Conservation (phyloP, 2,329 filamentous ascomycete species). For the Simplicillium sp. region DNA sequence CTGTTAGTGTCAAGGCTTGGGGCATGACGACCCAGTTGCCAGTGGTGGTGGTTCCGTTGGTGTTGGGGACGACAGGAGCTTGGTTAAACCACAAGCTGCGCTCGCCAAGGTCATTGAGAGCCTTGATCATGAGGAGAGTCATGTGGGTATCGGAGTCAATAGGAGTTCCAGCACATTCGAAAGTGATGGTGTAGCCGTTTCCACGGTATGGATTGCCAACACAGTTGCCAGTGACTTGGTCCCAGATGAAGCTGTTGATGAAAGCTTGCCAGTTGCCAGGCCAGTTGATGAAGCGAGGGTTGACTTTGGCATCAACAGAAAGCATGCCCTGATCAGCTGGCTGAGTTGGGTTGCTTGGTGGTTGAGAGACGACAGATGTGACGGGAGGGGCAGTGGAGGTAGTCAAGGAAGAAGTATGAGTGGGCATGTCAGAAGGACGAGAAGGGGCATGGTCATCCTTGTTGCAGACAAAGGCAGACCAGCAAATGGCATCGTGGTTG, state of each 20-base stretch:
- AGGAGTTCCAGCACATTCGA: constrained; percentile 25
- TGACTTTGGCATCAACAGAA: constrained; percentile 21
- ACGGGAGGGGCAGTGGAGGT: constrained; percentile 23
- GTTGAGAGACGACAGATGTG: constrained; percentile 11
- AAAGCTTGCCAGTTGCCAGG: constrained; percentile 26
- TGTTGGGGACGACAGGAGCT: constrained; percentile 24
- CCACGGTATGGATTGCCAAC: constrained; percentile 21
- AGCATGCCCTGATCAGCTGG: constrained; percentile 14
- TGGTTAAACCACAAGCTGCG: constrained; percentile 30
- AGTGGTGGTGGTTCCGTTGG: constrained; percentile 12
- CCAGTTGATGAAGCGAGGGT: constrained; percentile 30
- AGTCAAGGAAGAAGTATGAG: constrained; percentile 10
- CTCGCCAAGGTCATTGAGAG: constrained; percentile 24
- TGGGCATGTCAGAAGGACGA: constrained; percentile 20
- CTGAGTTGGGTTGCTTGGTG: constrained; percentile 18
- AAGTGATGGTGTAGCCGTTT: constrained; percentile 24
- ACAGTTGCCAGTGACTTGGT: constrained; percentile 24
- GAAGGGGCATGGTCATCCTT: constrained; percentile 21
- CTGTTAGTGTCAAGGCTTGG: constrained; percentile 24
- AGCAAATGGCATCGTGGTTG: constrained; percentile 25
- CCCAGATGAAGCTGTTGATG: constrained; percentile 30
- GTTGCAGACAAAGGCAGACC: constrained; percentile 32
- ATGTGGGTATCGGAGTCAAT: constrained; percentile 28
- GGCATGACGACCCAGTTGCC: constrained; percentile 29
- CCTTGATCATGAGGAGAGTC: constrained; percentile 28